Evolutionary conservation across 257 asterid species (phyloP).

Genomic region (Nicotiana paniculata): DNA sequence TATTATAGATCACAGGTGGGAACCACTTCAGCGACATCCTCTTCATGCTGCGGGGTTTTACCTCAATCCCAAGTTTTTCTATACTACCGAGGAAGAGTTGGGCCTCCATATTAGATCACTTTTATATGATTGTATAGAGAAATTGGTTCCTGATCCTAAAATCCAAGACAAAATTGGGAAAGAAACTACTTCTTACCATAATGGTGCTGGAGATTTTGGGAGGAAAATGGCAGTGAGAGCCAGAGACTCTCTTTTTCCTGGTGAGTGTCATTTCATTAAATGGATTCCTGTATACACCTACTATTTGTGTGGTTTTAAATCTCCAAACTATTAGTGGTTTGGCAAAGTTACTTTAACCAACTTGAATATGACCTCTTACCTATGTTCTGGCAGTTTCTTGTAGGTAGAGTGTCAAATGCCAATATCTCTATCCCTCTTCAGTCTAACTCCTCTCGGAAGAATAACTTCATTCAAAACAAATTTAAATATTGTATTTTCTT

Average conservation of each 20-base stretch:
- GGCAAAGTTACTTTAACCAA: background rate
- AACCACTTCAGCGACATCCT: conserved; percentile 68
- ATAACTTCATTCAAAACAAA: background rate
- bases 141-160: conserved; percentile 67
- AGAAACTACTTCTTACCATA: conserved; percentile 69
- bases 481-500: background rate
- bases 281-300: background rate
- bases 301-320: conserved; percentile 8
- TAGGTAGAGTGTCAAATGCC: background rate
- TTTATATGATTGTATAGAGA: conserved; percentile 82
- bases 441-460: background rate
- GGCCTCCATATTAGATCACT: conserved; percentile 69
- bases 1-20: conserved; percentile 89
- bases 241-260: conserved; percentile 71
- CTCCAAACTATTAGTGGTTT: conserved; percentile 18
- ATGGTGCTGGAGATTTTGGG: conserved; percentile 84
- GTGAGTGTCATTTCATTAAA: conserved; percentile 36
- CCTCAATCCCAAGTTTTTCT: conserved; percentile 84
- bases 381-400: background rate
- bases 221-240: conserved; percentile 94
- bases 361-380: background rate
- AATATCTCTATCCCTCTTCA: background rate
- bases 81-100: conserved; percentile 71
- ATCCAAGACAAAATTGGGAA: conserved; percentile 73
- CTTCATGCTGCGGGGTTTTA: conserved; percentile 92